These are phyloP conservation scores for Ramaria rubella DNA, from an alignment of 768 basidiomycete genomes.

Conservation along the genomic window DNA sequence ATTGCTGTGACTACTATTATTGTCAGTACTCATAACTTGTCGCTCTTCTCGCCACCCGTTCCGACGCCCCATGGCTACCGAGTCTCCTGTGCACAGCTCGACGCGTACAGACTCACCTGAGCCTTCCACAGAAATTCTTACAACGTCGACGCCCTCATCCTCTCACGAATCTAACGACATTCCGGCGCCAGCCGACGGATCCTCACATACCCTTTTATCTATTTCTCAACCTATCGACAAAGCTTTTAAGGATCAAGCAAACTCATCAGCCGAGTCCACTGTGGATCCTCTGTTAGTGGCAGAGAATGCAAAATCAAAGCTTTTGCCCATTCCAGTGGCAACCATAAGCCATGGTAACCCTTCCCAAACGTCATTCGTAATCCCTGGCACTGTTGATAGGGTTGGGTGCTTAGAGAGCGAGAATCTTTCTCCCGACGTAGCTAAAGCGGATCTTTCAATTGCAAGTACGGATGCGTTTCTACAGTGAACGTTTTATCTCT, in stretches of 20 bases:
- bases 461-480: conserved; percentile 38
- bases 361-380: not conserved
- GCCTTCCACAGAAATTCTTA: not conserved
- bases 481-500: conserved; percentile 11
- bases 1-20: not conserved
- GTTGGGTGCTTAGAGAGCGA: not conserved
- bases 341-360: not conserved
- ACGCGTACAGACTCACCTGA: not conserved
- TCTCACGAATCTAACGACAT: not conserved
- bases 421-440: conserved; percentile 36
- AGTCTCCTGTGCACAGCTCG: not conserved
- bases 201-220: too few species aligned
- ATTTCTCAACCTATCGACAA: not conserved
- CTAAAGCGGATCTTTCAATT: conserved; percentile 50
- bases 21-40: not conserved
- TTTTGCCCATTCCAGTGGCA: not conserved
- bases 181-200: not conserved
- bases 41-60: not conserved
- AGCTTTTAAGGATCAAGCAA: not conserved
- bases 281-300: not conserved
- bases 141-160: not conserved
- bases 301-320: not conserved
- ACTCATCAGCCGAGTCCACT: not conserved
- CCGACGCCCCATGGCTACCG: not conserved
- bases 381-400: not conserved